Evolutionary conservation across 371 early-diverging fungal species (phyloP), one percentile per base, ranked within the genome.

Genomic region (Zopfochytrium polystomum): DNA sequence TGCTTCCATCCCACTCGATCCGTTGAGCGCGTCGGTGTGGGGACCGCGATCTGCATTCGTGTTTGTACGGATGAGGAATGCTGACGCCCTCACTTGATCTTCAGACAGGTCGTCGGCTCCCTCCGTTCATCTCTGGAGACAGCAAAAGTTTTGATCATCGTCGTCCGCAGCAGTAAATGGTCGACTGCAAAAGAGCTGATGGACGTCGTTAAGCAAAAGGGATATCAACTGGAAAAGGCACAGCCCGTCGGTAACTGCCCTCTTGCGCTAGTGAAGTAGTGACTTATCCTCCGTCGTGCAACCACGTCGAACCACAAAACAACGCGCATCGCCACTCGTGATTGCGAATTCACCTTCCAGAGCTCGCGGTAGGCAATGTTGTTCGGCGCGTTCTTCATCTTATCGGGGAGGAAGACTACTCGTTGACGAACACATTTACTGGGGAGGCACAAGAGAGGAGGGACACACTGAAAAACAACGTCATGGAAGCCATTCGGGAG

Each of bases 311-410:
- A 23, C 9, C 32, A 34, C 22, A 20, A 18, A n/a, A 11, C 5
- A 30, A 7, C 45, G 26, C 6, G 15, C n/a, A n/a, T n/a, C n/a
- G n/a, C n/a, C n/a, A n/a, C n/a, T n/a, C n/a, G n/a, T n/a, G n/a
- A n/a, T n/a, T n/a, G n/a, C n/a, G n/a, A n/a, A n/a, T n/a, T n/a
- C n/a, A n/a, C n/a, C n/a, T n/a, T n/a, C n/a, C 47, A 81, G 95
- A 95, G 68, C 79, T 93, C 23, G 89, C 90, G 2, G 87, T 92
- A 3, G 89, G 87, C 18, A 95, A 93, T 73, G 90, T 91, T 34
- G 83, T 88, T 23, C 85, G 90, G 52, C 79, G 95, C 52, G 87
- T 94, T 2, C 66, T 94, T 25, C 86, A 86, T 52, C 75, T 94
- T 20, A 92, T 96, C 63, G 80, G 87, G 38, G 95, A 94, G 70